Evolutionary conservation across 352 stramenopile species (phyloP).

Genomic region (Phytopythium montanum): DNA sequence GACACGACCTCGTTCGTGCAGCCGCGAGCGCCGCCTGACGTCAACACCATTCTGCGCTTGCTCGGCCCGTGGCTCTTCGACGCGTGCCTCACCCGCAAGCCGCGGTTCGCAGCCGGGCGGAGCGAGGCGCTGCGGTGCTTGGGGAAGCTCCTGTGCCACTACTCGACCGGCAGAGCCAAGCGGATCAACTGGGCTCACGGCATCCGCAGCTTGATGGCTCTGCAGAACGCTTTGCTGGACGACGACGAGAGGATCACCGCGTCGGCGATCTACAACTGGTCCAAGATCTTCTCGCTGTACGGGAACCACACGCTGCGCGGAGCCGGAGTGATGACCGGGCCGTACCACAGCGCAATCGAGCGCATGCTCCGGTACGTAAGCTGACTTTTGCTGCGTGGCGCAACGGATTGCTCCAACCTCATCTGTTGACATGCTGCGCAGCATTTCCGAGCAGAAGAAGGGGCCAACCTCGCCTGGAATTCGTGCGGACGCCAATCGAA

Average conservation of each 20-base stretch:
- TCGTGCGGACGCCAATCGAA: conserved; percentile 31
- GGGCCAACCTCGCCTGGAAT: conserved; percentile 20
- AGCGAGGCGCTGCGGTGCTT: conserved; percentile 77
- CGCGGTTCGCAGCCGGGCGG: conserved; percentile 62
- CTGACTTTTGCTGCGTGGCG: neutral
- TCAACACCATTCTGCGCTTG: conserved; percentile 79
- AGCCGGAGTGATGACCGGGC: conserved; percentile 65
- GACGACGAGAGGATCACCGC: conserved; percentile 78
- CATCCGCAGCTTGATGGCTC: conserved; percentile 79
- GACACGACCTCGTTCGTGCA: conserved; percentile 22
- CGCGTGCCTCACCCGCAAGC: conserved; percentile 68
- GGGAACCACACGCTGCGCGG: conserved; percentile 81
- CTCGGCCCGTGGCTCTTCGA: conserved; percentile 86
- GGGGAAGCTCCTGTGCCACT: conserved; percentile 67
- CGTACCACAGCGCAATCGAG: conserved; percentile 80
- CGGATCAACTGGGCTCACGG: conserved; percentile 79
- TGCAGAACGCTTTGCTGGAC: conserved; percentile 76
- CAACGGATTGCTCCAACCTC: neutral
- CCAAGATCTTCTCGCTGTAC: conserved; percentile 74
- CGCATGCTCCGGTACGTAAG: conserved; percentile 62
- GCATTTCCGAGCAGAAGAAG: conserved; percentile 32
- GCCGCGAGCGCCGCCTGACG: conserved; percentile 66
- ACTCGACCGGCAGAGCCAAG: conserved; percentile 69
- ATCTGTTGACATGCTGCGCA: conserved; percentile 6
- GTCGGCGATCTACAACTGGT: conserved; percentile 84